Base-by-base conservation (phyloP, 352 stramenopile genomes). In the Pythium apleroticum region DNA sequence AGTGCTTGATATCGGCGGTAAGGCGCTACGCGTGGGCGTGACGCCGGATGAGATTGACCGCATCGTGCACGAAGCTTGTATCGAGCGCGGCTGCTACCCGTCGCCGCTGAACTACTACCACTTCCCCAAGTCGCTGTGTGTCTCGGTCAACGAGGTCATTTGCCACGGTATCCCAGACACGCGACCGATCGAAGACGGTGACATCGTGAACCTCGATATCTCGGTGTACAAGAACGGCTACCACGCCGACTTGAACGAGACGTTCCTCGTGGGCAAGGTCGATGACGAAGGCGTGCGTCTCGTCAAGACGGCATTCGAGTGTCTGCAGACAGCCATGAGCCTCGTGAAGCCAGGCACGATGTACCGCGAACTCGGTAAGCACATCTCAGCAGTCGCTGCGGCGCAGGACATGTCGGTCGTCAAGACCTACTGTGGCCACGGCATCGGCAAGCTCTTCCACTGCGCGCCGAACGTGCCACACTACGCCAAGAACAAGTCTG, bases 121-220 rank as follows among this genome's bases (percentile, higher is more conserved):
- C 94, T 99, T 99, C 73, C 97, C 97, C 11, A 99, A 99, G 80
- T 89, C 83, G n/a, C 66, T 89, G 45, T 93, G 85, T 52, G 63
- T 90, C 12, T 90, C 90, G 7, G 92, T 98, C 19, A 99, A 99
- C 65, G 96, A 98, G 69, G 89, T 98, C 1, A 98, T 98, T 57
- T 98, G 95, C 72, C 96, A 98, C 72, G 97, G 98, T 20, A 99
- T 99, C 68, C 97, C 97, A 3, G 97, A 99, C 84, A 97, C 87
- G 63, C 79, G 97, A 58, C 84, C 96, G 19, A 76, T 99, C 43
- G 65, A 98, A 68, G 88, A 98, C 20, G 97, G 97, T 19, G 97
- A 99, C 70, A 99, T 99, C 80, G 93, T 99, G 15, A 99, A 99
- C 78, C 84, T 99, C 35, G 97, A 99, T 78, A 87, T 99, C 10